A percentile compares a stretch with the other conserved stretches of the same genome.
phyloP scores from a whole-genome alignment of 164 flowering plant species.

The Hamamelis virginiana region DNA sequence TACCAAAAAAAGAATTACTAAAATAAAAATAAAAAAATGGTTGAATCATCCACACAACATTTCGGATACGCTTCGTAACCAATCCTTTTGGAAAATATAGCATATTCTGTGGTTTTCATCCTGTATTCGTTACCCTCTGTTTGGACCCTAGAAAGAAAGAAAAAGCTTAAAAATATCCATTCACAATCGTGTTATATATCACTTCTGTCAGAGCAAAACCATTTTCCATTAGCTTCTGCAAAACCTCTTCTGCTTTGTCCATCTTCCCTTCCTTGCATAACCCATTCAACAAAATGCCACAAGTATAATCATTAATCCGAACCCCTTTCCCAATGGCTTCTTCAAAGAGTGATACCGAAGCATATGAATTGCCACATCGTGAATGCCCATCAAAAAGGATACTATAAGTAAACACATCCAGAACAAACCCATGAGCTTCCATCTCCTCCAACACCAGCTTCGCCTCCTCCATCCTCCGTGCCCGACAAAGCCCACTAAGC shows the following conservation, averaged over 20 bases:
- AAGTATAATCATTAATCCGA: slow-evolving; percentile 37
- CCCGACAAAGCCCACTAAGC: slow-evolving; percentile 55
- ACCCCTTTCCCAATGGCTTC: slow-evolving; percentile 39
- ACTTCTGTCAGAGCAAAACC: slow-evolving; percentile 47
- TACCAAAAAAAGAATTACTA: too few relatives aligned
- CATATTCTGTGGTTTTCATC: too few relatives aligned
- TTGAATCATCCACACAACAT: too few relatives aligned
- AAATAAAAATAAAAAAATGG: too few relatives aligned
- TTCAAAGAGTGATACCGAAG: slow-evolving; percentile 42
- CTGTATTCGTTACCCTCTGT: too few relatives aligned
- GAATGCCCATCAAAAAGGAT: slow-evolving; percentile 52
- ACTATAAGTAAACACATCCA: slow-evolving; percentile 60
- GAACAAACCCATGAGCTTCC: slow-evolving; percentile 46
- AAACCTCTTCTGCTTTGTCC: slow-evolving; percentile 48
- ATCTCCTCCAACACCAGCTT: slow-evolving; percentile 47
- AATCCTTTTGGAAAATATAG: too few relatives aligned
- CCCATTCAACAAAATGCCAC: slow-evolving; percentile 51
- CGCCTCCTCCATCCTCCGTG: slow-evolving; percentile 45
- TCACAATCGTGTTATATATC: slow-evolving; percentile 51
- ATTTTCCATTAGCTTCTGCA: slow-evolving; percentile 34
- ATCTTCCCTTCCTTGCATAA: slow-evolving; percentile 66
- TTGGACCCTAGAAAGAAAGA: too few relatives aligned
- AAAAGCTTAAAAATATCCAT: too few relatives aligned
- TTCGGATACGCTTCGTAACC: too few relatives aligned
- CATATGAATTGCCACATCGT: slow-evolving; percentile 35